These are phyloP conservation scores for Leishmania turanica DNA, from an alignment of 208 protist species.

Conservation along the genomic window DNA sequence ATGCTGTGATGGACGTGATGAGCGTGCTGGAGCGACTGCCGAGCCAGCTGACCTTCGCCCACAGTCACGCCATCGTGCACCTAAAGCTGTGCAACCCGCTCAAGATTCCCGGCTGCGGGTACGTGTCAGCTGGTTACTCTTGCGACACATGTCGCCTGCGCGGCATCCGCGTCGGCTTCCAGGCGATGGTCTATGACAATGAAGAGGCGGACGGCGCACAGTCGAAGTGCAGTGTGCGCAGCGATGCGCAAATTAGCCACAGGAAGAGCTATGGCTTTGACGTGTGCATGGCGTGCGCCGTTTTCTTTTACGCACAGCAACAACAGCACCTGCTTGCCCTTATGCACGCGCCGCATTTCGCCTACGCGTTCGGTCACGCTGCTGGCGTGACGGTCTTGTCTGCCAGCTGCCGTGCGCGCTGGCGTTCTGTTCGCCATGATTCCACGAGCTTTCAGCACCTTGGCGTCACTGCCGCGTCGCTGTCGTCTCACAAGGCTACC, in stretches of 20 bases:
- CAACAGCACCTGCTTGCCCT: conserved; percentile 21
- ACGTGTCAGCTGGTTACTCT: conserved; percentile 37
- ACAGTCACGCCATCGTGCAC: conserved; percentile 44
- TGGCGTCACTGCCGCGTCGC: not conserved
- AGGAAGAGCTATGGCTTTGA: conserved; percentile 55
- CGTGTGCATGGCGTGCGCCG: conserved; percentile 67
- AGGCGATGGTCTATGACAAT: conserved; percentile 66
- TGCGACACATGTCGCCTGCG: conserved; percentile 63
- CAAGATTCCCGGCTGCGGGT: conserved; percentile 37
- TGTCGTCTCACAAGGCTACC: not conserved
- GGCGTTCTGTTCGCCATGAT: not conserved
- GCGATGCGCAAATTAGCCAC: conserved; percentile 41
- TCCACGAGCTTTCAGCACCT: not conserved
- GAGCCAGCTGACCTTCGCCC: conserved; percentile 46
- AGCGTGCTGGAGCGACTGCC: conserved; percentile 34
- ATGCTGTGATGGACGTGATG: conserved; percentile 31
- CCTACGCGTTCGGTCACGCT: conserved; percentile 38
- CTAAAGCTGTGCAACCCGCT: conserved; percentile 59
- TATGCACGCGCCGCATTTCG: conserved; percentile 21
- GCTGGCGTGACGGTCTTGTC: conserved; percentile 36
- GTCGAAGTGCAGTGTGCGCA: conserved; percentile 28
- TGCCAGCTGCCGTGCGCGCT: conserved; percentile 15
- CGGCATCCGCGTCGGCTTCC: conserved; percentile 44
- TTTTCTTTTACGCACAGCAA: conserved; percentile 51
- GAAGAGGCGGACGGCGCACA: conserved; percentile 5